phyloP scores from a whole-genome alignment of 2,329 filamentous ascomycete genomes.

The Aspergillus pseudoglaucus region DNA sequence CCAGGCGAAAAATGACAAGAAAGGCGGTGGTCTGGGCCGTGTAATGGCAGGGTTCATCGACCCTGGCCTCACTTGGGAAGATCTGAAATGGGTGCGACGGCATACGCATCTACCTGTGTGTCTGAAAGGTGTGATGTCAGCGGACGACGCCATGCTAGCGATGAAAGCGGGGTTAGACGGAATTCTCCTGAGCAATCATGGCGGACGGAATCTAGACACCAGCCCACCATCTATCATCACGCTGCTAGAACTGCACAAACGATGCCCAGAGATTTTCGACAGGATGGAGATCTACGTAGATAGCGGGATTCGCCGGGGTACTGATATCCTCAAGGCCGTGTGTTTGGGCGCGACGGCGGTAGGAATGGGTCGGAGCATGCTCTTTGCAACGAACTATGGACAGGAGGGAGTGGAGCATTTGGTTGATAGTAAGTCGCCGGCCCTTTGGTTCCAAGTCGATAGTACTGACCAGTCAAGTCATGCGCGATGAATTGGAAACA shows the following conservation, averaged over 20 bases:
- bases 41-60: constrained; percentile 50
- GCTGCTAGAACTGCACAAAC: constrained; percentile 46
- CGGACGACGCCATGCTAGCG: constrained; percentile 49
- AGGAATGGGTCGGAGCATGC: constrained; percentile 47
- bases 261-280: constrained; percentile 45
- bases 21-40: constrained; percentile 48
- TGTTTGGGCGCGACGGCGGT: constrained; percentile 50
- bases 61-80: constrained; percentile 46
- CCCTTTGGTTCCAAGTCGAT: not conserved
- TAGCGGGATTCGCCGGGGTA: constrained; percentile 48
- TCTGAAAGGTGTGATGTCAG: constrained; percentile 52
- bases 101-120: constrained; percentile 48
- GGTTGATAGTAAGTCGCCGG: constrained; percentile 46
- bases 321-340: constrained; percentile 49
- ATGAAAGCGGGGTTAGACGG: constrained; percentile 47
- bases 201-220: constrained; percentile 51
- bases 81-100: constrained; percentile 48
- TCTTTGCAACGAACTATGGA: constrained; percentile 50
- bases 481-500: constrained; percentile 44
- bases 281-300: constrained; percentile 50
- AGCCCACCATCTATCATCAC: constrained; percentile 46
- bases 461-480: constrained; percentile 25
- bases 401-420: constrained; percentile 50
- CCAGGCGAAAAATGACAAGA: constrained; percentile 44
- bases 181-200: constrained; percentile 54